Conservation (phyloP, 2,329 filamentous ascomycete genomes). For the Cladosporium oxysporum region DNA sequence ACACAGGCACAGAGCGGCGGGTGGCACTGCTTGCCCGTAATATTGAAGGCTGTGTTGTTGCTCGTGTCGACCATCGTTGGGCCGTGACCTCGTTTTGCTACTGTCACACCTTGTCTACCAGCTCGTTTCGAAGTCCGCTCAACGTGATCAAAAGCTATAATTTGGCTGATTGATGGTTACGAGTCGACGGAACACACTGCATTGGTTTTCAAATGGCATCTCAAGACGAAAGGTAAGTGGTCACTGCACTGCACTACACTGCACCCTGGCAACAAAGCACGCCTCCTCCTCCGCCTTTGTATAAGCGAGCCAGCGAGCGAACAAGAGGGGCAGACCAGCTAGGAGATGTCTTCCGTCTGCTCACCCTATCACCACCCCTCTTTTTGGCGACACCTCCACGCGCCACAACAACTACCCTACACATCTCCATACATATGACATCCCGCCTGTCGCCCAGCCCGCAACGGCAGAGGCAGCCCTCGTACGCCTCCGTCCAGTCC, state of each 20-base stretch:
- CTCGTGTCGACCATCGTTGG: conserved; percentile 2
- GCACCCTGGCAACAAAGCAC: conserved; percentile 1
- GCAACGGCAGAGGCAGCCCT: conserved; percentile 17
- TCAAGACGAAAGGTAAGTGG: conserved; percentile 4
- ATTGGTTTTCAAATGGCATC: not conserved
- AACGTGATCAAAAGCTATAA: not conserved
- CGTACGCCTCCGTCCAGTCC: not conserved
- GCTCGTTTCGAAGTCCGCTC: not conserved
- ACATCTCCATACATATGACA: conserved; percentile 9
- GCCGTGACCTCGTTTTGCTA: not conserved
- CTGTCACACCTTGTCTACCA: not conserved
- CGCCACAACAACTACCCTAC: not conserved
- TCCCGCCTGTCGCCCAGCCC: conserved; percentile 18
- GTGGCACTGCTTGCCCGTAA: not conserved
- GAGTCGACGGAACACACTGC: not conserved
- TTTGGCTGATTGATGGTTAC: not conserved
- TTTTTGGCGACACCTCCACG: not conserved
- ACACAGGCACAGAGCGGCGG: conserved; percentile 6
- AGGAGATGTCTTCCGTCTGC: not conserved
- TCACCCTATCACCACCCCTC: conserved; percentile 5
- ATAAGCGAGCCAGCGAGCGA: conserved; percentile 4
- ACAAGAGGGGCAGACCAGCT: conserved; percentile 6
- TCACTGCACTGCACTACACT: not conserved
- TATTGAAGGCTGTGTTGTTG: not conserved
- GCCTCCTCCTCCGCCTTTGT: not conserved